These are phyloP conservation scores for Cercis canadensis DNA, from an alignment of 306 rosid species.

Conservation along the genomic window DNA sequence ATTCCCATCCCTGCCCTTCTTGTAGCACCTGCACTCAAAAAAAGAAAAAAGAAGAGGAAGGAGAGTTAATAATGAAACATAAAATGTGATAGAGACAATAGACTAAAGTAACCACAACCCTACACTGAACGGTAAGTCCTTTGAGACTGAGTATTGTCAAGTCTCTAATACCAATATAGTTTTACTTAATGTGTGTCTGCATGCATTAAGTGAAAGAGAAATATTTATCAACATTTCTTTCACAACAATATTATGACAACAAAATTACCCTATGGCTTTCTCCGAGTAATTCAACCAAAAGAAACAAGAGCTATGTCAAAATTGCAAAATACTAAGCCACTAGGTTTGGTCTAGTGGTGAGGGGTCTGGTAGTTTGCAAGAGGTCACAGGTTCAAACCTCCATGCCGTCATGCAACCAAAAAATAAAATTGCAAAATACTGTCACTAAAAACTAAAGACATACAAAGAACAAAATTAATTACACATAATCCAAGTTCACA, in stretches of 20 bases:
- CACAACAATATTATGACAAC: not conserved
- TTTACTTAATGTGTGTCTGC: not conserved
- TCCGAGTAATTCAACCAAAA: not conserved
- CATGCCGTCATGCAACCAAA: no score
- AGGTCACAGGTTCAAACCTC: not conserved
- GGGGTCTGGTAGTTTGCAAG: no score
- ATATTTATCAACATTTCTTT: not conserved
- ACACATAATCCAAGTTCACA: not conserved
- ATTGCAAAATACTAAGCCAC: not conserved
- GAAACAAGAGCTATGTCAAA: not conserved
- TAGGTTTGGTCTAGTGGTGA: no score
- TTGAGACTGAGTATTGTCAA: constrained; percentile 1
- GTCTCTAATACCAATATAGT: not conserved
- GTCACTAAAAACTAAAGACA: not conserved
- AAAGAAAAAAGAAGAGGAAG: not conserved
- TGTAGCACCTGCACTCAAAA: constrained; percentile 59
- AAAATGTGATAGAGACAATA: not conserved
- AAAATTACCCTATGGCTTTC: constrained; percentile 20
- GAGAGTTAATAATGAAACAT: constrained; percentile 16
- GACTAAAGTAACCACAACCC: constrained; percentile 5
- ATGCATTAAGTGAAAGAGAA: not conserved
- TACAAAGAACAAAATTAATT: no score
- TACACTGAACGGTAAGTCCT: not conserved
- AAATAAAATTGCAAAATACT: not conserved
- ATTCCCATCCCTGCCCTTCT: constrained; percentile 98